Conservation (phyloP, 495 filamentous ascomycete genomes). For the Hypoxylon cercidicola region DNA sequence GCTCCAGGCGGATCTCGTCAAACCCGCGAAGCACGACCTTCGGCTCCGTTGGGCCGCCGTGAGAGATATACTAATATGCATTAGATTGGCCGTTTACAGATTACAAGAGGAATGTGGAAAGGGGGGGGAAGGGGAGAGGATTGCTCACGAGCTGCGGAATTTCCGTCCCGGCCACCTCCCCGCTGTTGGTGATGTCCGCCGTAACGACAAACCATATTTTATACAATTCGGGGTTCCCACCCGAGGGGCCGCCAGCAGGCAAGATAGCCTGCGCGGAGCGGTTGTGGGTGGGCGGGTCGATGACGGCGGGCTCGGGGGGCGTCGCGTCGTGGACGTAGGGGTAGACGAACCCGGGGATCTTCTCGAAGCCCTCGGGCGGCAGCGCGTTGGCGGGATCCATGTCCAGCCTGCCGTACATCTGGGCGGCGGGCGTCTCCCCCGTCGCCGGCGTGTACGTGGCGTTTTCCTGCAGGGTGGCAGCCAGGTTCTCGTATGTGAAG, state of each 20-base stretch:
- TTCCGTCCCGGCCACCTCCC: constrained; percentile 62
- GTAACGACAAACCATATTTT: constrained; percentile 58
- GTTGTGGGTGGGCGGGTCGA: constrained; percentile 70
- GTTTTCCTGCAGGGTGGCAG: constrained; percentile 24
- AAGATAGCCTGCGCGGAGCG: constrained; percentile 74
- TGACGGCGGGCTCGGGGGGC: constrained; percentile 47
- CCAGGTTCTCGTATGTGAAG: constrained; percentile 50
- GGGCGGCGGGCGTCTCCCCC: constrained; percentile 44
- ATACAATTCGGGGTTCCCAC: constrained; percentile 74
- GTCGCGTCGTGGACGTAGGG: constrained; percentile 48
- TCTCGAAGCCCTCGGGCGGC: constrained; percentile 50
- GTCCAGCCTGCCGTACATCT: constrained; percentile 47
- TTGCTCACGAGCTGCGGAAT: constrained; percentile 68
- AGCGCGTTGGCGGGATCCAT: constrained; percentile 44
- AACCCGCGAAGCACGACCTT: constrained; percentile 79
- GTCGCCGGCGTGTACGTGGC: constrained; percentile 30
- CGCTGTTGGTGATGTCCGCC: constrained; percentile 62
- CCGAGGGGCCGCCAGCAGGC: constrained; percentile 73
- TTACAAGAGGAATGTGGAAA: too few relatives aligned
- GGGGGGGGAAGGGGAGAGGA: background rate
- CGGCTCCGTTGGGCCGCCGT: constrained; percentile 73
- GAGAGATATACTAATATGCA: constrained; percentile 68
- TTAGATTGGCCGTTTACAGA: constrained; percentile 52
- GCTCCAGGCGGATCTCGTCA: constrained; percentile 73
- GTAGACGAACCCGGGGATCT: constrained; percentile 54